Evolutionary conservation across 2,329 filamentous ascomycete genomes (phyloP).

Genomic region (Botrytis tulipae): DNA sequence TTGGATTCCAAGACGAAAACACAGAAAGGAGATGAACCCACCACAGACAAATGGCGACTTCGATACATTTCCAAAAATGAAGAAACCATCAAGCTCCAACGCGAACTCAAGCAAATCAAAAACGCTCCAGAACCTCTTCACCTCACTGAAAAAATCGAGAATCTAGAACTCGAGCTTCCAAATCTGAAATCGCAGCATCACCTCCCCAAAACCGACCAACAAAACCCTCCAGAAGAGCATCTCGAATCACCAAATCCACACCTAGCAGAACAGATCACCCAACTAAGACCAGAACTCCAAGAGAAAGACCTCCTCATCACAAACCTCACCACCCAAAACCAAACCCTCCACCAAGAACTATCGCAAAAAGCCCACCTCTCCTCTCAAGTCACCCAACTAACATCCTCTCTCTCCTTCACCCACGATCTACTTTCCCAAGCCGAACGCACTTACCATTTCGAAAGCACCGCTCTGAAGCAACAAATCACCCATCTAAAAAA

Average conservation of each 20-base stretch:
- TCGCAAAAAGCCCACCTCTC: fast-evolving
- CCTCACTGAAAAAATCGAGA: too few relatives aligned
- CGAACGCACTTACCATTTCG: fast-evolving
- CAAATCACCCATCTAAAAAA: not conserved
- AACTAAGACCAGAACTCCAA: too few relatives aligned
- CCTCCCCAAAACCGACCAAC: fast-evolving
- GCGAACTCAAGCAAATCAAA: not conserved
- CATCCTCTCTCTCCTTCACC: not conserved
- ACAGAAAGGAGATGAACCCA: too few relatives aligned
- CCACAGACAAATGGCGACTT: not conserved
- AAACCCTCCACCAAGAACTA: not conserved
- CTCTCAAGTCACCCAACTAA: not conserved
- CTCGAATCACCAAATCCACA: not conserved
- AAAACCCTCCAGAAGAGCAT: not conserved
- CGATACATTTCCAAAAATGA: not conserved
- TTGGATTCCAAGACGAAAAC: not conserved
- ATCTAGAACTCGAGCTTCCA: not conserved
- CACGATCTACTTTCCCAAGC: not conserved
- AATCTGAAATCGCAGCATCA: too few relatives aligned
- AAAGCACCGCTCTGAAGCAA: fast-evolving
- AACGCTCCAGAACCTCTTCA: not conserved
- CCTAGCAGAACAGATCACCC: not conserved
- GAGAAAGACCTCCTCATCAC: not conserved
- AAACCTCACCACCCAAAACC: too few relatives aligned
- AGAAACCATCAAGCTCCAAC: not conserved